Percentiles rank a stretch among this genome's conserved stretches.
phyloP scores from a whole-genome alignment of 371 early-diverging fungal species.

The Vairimorpha necatrix region DNA sequence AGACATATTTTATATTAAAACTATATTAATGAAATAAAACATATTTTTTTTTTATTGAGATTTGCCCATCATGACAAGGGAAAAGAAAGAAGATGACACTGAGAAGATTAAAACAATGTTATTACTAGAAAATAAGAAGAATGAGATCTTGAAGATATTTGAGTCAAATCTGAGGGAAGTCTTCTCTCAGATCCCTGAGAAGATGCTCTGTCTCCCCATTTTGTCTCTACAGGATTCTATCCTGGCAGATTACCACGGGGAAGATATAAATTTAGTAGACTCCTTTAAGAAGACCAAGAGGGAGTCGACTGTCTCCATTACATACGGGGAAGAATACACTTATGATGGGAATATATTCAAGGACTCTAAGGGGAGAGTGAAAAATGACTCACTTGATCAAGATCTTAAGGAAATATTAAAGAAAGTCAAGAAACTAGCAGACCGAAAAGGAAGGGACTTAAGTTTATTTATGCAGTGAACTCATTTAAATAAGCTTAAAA shows the following conservation, averaged over 20 bases:
- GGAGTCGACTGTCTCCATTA: background rate
- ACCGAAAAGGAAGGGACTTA: background rate
- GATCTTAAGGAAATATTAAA: background rate
- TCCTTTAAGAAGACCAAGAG: background rate
- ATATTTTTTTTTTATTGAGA: no score
- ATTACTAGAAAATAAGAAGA: no score
- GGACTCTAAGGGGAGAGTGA: background rate
- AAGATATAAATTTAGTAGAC: background rate
- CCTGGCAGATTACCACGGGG: background rate
- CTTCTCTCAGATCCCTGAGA: background rate
- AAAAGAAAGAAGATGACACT: no score
- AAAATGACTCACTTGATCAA: background rate
- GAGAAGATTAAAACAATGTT: no score
- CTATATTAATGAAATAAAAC: no score
- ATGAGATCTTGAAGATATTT: no score
- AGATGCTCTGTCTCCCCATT: background rate
- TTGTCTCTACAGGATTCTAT: background rate
- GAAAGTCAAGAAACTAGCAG: background rate
- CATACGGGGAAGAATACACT: background rate
- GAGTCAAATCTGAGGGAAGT: no score
- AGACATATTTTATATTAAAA: no score
- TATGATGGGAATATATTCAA: conserved; percentile 2
- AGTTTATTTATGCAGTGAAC: background rate
- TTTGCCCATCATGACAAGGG: no score
- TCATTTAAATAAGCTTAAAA: no score